Conservation (phyloP, 805 yeast species). For the Brettanomyces bruxellensis region DNA sequence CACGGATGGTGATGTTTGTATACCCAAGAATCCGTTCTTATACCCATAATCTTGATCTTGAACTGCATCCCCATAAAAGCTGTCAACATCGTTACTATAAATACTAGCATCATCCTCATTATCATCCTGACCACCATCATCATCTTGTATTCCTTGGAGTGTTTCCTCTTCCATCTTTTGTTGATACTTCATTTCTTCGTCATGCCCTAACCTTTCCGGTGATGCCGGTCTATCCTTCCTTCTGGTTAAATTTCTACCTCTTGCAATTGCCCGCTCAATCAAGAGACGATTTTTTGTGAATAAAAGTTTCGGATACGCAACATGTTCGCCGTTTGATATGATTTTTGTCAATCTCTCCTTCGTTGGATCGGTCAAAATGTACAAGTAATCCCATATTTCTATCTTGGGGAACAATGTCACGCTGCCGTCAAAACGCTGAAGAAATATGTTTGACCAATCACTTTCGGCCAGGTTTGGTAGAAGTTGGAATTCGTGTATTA, state of each 20-base stretch:
- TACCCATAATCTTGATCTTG: background rate
- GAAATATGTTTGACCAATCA: conserved; percentile 73
- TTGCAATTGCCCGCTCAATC: conserved; percentile 57
- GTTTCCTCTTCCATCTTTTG: conserved; percentile 6
- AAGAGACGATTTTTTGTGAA: conserved; percentile 56
- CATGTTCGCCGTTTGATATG: conserved; percentile 53
- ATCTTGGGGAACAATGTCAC: conserved; percentile 72
- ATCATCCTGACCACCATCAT: background rate
- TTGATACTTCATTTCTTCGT: conserved; percentile 8
- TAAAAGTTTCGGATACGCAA: conserved; percentile 56
- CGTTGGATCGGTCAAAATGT: conserved; percentile 61
- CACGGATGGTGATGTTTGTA: conserved; percentile 3
- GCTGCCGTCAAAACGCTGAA: conserved; percentile 67
- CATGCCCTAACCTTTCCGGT: conserved; percentile 2
- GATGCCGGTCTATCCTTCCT: background rate
- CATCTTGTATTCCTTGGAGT: conserved; percentile 2
- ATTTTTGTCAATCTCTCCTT: conserved; percentile 45
- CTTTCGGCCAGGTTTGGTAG: conserved; percentile 62
- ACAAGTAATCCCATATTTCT: conserved; percentile 46
- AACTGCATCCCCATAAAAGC: conserved; percentile 1
- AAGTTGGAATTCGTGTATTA: conserved; percentile 55
- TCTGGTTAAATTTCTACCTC: conserved; percentile 30
- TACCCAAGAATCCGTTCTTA: conserved; percentile 7
- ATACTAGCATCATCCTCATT: background rate
- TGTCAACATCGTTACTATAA: conserved; percentile 1